Percentiles rank a stretch among this genome's conserved stretches.
Conservation (phyloP, 768 basidiomycete species). For the Mycena metata region DNA sequence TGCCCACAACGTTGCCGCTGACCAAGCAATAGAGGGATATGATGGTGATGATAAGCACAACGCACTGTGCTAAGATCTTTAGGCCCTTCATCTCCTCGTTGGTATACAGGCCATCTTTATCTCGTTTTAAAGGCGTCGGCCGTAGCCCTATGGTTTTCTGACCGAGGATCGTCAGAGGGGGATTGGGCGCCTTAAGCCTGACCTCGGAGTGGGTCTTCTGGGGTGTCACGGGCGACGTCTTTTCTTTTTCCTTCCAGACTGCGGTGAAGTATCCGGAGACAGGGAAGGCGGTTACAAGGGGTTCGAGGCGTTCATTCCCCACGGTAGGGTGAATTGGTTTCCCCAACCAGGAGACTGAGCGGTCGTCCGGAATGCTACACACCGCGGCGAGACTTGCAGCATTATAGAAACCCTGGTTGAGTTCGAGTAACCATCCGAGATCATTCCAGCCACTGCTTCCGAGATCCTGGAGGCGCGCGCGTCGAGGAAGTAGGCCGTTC, state of each 20-base stretch:
- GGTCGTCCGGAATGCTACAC: conserved; percentile 1
- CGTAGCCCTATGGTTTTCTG: conserved; percentile 3
- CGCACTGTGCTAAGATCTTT: neutral
- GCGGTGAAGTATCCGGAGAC: no score
- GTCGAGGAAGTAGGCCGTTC: conserved; percentile 43
- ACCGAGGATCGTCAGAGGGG: conserved; percentile 1
- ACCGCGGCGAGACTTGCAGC: conserved; percentile 41
- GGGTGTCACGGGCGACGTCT: no score
- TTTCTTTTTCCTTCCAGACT: no score
- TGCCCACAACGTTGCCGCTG: no score
- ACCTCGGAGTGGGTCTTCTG: no score
- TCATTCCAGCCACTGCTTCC: conserved; percentile 41
- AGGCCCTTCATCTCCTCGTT: conserved; percentile 19
- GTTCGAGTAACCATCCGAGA: conserved; percentile 44
- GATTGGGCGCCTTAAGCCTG: no score
- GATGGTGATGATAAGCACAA: neutral
- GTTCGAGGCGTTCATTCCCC: conserved; percentile 39
- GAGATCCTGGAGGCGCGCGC: conserved; percentile 37
- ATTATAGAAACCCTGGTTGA: conserved; percentile 47
- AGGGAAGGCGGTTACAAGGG: conserved; percentile 4
- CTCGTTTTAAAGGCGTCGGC: conserved; percentile 1
- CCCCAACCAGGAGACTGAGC: conserved; percentile 39
- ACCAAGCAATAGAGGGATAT: no score
- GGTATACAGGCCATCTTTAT: neutral
- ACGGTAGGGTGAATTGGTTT: conserved; percentile 37